Percentiles rank a stretch among this genome's conserved stretches.
Evolutionary conservation across 2,329 filamentous ascomycete genomes (phyloP).

Genomic region (Diaporthe australafricana): DNA sequence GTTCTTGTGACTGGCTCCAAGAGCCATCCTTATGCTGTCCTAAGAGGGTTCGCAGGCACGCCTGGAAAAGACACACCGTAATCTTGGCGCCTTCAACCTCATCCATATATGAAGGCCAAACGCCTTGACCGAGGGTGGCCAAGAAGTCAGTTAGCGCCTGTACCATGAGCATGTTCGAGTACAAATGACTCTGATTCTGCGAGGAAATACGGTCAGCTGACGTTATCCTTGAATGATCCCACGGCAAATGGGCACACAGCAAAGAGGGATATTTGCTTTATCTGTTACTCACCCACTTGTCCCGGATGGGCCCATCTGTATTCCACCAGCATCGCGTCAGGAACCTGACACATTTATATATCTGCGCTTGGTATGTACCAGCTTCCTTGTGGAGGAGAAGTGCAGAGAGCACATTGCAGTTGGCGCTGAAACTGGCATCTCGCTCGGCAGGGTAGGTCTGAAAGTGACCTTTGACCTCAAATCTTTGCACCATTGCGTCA

Average conservation of each 20-base stretch:
- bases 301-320: not conserved
- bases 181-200: not conserved
- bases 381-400: not conserved
- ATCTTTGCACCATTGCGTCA: not conserved
- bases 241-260: too few species aligned
- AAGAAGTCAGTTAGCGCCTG: not conserved
- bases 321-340: not conserved
- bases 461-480: constrained; percentile 5
- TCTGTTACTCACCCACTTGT: constrained; percentile 9
- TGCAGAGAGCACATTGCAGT: constrained; percentile 17
- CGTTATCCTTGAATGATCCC: too few species aligned
- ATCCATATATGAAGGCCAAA: too few species aligned
- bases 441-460: constrained; percentile 10
- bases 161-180: not conserved
- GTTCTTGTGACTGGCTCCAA: too few species aligned
- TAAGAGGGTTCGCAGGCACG: too few species aligned
- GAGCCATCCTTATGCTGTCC: too few species aligned
- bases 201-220: too few species aligned
- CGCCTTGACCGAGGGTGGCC: not conserved
- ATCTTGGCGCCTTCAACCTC: too few species aligned
- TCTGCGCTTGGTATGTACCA: not conserved
- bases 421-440: constrained; percentile 5
- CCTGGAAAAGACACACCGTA: too few species aligned
- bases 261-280: too few species aligned
- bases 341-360: constrained; percentile 2